phyloP scores from a whole-genome alignment of 2,329 filamentous ascomycete genomes.

The Diatrype stigma region DNA sequence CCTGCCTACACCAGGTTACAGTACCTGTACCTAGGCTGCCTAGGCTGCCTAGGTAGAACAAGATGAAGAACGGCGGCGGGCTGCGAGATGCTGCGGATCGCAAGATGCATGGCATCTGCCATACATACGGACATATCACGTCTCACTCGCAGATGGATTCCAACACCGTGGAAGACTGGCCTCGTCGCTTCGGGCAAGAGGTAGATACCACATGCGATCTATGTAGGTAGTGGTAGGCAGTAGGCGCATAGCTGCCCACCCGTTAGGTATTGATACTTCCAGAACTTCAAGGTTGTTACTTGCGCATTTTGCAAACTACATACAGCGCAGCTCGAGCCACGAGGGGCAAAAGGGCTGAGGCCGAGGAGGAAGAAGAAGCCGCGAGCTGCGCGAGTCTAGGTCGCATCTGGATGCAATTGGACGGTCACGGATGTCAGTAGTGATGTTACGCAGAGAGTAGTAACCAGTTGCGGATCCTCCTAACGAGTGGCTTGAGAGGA shows the following conservation, averaged over 20 bases:
- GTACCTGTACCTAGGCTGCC: too few species aligned
- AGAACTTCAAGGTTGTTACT: conserved; percentile 17
- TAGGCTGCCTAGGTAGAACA: not conserved
- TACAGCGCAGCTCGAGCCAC: too few species aligned
- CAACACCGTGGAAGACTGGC: conserved; percentile 23
- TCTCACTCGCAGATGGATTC: conserved; percentile 15
- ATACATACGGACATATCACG: conserved; percentile 15
- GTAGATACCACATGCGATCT: conserved; percentile 20
- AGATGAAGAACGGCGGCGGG: conserved; percentile 3
- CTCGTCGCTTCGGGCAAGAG: conserved; percentile 12
- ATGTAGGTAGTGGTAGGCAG: too few species aligned
- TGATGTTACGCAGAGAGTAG: too few species aligned
- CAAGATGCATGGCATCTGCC: conserved; percentile 13
- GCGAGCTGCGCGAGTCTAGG: too few species aligned
- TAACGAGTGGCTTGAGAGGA: too few species aligned
- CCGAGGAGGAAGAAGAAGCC: too few species aligned
- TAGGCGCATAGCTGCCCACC: conserved; percentile 35
- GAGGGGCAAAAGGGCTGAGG: too few species aligned
- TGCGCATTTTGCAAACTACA: not conserved
- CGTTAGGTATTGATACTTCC: conserved; percentile 28
- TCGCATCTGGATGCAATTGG: too few species aligned
- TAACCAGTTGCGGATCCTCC: too few species aligned
- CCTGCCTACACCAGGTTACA: too few species aligned
- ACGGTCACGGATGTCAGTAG: too few species aligned
- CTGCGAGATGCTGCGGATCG: conserved; percentile 6